These are phyloP conservation scores for Pseudogymnoascus sp. DNA, from an alignment of 2,329 filamentous ascomycete genomes.

Conservation along the genomic window DNA sequence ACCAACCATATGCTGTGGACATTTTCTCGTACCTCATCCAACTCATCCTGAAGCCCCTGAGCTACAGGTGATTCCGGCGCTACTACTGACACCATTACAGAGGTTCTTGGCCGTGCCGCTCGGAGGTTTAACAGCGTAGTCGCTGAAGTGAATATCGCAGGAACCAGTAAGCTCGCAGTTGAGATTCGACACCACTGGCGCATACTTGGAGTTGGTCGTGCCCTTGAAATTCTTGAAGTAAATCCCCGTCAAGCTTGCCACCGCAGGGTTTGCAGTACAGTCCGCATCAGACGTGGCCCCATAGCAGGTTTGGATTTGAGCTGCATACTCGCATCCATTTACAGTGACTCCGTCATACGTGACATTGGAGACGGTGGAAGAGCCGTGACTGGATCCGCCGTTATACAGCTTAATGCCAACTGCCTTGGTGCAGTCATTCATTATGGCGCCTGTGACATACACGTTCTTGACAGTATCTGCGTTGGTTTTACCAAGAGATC, in stretches of 20 bases:
- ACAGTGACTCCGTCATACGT: slow-evolving; percentile 33
- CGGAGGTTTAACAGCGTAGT: slow-evolving; percentile 29
- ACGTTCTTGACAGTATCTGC: slow-evolving; percentile 37
- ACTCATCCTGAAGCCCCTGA: slow-evolving; percentile 29
- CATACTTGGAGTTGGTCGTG: slow-evolving; percentile 31
- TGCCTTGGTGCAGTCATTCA: slow-evolving; percentile 36
- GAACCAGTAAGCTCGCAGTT: slow-evolving; percentile 31
- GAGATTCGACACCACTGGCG: slow-evolving; percentile 29
- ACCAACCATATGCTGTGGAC: background rate
- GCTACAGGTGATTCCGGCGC: slow-evolving; percentile 27
- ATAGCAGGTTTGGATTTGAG: slow-evolving; percentile 40
- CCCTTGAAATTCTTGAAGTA: slow-evolving; percentile 32
- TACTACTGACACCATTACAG: slow-evolving; percentile 29
- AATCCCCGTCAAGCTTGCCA: slow-evolving; percentile 29
- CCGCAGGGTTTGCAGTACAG: slow-evolving; percentile 29
- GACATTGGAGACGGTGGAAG: slow-evolving; percentile 34
- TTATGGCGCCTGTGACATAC: slow-evolving; percentile 32
- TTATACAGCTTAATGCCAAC: slow-evolving; percentile 40
- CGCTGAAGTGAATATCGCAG: slow-evolving; percentile 30
- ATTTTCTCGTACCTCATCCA: background rate
- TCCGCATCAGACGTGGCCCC: slow-evolving; percentile 27
- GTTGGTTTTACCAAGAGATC: slow-evolving; percentile 34
- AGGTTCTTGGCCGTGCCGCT: slow-evolving; percentile 27
- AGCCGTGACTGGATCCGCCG: slow-evolving; percentile 29
- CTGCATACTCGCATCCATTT: slow-evolving; percentile 33